These are phyloP conservation scores for Ilex aquifolium DNA, from an alignment of 257 asterid species.

Conservation along the genomic window DNA sequence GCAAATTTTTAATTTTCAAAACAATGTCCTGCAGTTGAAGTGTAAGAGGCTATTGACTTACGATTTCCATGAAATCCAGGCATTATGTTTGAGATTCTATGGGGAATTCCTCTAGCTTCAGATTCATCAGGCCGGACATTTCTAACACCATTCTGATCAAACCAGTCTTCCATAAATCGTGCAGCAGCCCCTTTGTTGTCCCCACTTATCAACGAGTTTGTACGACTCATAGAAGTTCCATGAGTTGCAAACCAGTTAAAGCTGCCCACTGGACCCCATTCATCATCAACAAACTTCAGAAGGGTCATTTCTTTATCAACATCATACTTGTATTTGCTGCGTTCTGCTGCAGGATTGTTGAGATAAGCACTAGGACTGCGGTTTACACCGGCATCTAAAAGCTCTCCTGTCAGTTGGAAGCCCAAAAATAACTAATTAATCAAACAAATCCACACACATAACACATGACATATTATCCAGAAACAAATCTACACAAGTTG, in stretches of 20 bases:
- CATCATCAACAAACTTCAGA: conserved; percentile 76
- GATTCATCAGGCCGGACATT: conserved; percentile 21
- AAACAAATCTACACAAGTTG: no score
- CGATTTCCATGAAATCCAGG: conserved; percentile 51
- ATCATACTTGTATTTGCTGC: conserved; percentile 73
- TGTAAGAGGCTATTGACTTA: conserved; percentile 30
- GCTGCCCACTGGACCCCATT: conserved; percentile 97
- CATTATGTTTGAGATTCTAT: conserved; percentile 83
- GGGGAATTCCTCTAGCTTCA: conserved; percentile 29
- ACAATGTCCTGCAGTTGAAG: no score
- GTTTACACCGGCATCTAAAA: conserved; percentile 80
- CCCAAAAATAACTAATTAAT: conserved; percentile 11
- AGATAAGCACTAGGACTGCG: conserved; percentile 98
- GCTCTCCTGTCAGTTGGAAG: conserved; percentile 61
- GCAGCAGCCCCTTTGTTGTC: conserved; percentile 99
- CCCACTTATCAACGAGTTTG: conserved; percentile 90
- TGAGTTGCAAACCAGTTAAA: conserved; percentile 99
- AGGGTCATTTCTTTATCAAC: conserved; percentile 94
- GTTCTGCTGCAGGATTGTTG: conserved; percentile 81
- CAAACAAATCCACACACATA: no score
- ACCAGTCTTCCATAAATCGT: conserved; percentile 98
- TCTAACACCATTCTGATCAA: conserved; percentile 42
- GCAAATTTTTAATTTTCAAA: no score
- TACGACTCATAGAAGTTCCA: conserved; percentile 99
- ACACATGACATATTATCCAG: no score